Evolutionary conservation across 257 asterid genomes (phyloP), one percentile per base, ranked within the genome.

Genomic region (Solanum arcanum): DNA sequence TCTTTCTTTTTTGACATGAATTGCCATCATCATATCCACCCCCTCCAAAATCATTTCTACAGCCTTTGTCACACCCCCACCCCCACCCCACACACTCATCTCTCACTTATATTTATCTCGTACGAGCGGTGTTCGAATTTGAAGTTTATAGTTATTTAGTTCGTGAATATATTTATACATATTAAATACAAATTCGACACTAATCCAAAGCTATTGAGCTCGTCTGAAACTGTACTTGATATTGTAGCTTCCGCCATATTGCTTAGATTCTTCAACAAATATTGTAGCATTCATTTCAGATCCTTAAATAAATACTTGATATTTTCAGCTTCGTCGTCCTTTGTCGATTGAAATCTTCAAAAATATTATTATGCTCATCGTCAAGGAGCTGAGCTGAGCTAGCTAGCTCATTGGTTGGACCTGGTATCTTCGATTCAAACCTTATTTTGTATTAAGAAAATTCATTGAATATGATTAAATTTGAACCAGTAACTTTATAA

Each of bases 1-100:
- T 84, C 86, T 62, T 83, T 70, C 87, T 86, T 94, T 93, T 92
- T 81, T 49, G 87, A 91, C 92, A 92, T 91, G 85, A 76, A 66
- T 78, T 82, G 89, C 89, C 92, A 94, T 92, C 93, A 93, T 92
- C 66, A 85, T 89, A 88, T 64, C 89, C 95, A 91, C 91, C 89
- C 94, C 88, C 78, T 86, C 11, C 35, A 6, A 18, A 86, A 92
- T 93, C 91, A 92, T 92, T 91, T 59, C 84, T 46, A 86, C 88
- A 83, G 68, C 89, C 84, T 88, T 73, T 87, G 62, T 72, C 90
- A 87, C 91, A 86, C 14, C 7, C 66, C 82, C 82, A 78, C 16
- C 5, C 60, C 84, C 9, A 18, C 20, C 21, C 56, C 7, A 7
- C 33, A 5, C 41, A 11, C 49, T 0, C 5, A 52, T 47, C 33